Conservation (phyloP, 345 rosid genomes). For the Arabis alpina region DNA sequence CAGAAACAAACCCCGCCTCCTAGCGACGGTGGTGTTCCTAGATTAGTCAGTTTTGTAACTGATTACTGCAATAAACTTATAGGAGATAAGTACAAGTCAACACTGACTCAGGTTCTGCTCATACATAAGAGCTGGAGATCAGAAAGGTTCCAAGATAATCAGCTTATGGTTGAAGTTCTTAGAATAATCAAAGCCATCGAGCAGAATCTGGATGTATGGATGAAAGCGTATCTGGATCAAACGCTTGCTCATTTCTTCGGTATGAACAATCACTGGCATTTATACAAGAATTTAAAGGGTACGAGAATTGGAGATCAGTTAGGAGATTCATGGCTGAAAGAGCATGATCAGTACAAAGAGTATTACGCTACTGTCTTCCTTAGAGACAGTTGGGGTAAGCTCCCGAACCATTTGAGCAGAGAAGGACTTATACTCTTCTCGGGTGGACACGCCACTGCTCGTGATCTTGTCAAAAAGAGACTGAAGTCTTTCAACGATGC, state of each 20-base stretch:
- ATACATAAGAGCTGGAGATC: conserved; percentile 96
- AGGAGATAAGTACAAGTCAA: conserved; percentile 81
- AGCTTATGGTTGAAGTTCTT: conserved; percentile 68
- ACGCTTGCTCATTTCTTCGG: conserved; percentile 71
- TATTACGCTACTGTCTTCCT: conserved; percentile 64
- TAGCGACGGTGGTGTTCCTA: conserved; percentile 78
- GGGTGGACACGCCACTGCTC: conserved; percentile 99
- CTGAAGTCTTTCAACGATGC: conserved; percentile 86
- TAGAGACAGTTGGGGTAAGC: conserved; percentile 92
- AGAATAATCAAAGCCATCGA: conserved; percentile 73
- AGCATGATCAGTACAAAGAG: conserved; percentile 86
- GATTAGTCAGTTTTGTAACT: conserved; percentile 76
- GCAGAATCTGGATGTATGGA: conserved; percentile 78
- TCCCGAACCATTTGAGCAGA: conserved; percentile 84
- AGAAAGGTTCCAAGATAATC: conserved; percentile 85
- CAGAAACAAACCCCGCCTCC: conserved; percentile 88
- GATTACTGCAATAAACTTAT: conserved; percentile 87
- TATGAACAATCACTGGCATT: conserved; percentile 93
- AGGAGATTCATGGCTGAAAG: conserved; percentile 84
- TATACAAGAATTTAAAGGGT: conserved; percentile 84
- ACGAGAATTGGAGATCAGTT: conserved; percentile 77
- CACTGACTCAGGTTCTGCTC: conserved; percentile 75
- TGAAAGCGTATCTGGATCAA: conserved; percentile 70
- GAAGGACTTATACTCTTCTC: conserved; percentile 97
- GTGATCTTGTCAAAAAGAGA: conserved; percentile 97